Percentiles rank a stretch among this genome's conserved stretches.
These are phyloP conservation scores for Ottelia alismoides DNA, from an alignment of 106 monocot genomes.

Conservation along the genomic window DNA sequence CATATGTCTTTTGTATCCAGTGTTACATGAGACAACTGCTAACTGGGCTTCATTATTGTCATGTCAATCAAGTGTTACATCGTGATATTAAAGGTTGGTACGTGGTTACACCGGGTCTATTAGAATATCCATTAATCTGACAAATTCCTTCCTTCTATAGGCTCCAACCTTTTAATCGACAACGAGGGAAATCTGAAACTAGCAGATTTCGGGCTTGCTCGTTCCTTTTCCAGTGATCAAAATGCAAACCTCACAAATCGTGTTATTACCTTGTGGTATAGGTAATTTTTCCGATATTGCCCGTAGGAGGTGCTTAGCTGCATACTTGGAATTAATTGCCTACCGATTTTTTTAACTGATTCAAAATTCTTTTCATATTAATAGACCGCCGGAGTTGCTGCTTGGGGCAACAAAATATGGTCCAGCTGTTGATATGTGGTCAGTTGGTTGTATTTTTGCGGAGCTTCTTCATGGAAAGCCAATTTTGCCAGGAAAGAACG, in stretches of 20 bases:
- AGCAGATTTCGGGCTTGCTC: conserved; percentile 98
- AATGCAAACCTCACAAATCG: conserved; percentile 92
- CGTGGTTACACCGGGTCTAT: not conserved
- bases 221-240: conserved; percentile 82
- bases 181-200: conserved; percentile 98
- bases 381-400: conserved; percentile 91
- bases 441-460: conserved; percentile 97
- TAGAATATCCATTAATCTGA: no score
- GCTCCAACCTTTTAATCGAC: conserved; percentile 91
- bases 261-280: conserved; percentile 98
- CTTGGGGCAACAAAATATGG: conserved; percentile 96
- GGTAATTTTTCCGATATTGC: no score
- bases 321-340: no score
- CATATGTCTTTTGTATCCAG: conserved; percentile 17
- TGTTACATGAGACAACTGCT: conserved; percentile 97
- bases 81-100: conserved; percentile 90
- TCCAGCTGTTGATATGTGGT: conserved; percentile 99
- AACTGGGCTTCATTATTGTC: conserved; percentile 96
- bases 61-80: conserved; percentile 96
- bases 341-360: conserved; percentile 1
- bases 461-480: conserved; percentile 92
- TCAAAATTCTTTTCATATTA: conserved; percentile 10
- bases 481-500: conserved; percentile 94
- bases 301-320: no score
- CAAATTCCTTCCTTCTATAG: no score